phyloP scores from a whole-genome alignment of 1,284 basidiomycete genomes.

The Ustilago tritici region DNA sequence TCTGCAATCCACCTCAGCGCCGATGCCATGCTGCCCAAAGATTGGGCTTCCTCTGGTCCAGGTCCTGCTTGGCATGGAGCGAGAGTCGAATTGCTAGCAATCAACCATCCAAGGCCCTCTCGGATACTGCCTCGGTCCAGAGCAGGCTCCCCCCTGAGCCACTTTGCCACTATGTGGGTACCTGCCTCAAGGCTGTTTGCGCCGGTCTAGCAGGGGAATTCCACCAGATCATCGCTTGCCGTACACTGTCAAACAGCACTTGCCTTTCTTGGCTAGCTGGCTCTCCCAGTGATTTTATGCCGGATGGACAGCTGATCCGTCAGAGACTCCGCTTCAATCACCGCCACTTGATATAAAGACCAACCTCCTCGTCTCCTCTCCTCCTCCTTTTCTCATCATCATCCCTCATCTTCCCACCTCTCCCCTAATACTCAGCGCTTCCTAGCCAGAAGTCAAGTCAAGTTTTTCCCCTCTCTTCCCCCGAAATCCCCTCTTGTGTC shows the following conservation, averaged over 20 bases:
- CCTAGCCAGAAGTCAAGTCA: conserved; percentile 37
- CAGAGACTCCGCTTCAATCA: conserved; percentile 28
- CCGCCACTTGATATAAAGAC: conserved; percentile 35
- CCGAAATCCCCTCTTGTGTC: conserved; percentile 12
- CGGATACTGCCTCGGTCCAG: conserved; percentile 10
- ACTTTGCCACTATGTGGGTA: conserved; percentile 1
- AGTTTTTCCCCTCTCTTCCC: conserved; percentile 10
- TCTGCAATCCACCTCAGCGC: not conserved
- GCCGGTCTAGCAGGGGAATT: not conserved
- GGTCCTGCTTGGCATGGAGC: conserved; percentile 9
- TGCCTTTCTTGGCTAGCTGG: not conserved
- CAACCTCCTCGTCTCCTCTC: conserved; percentile 19
- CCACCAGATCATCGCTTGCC: not conserved
- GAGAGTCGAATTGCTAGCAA: conserved; percentile 7
- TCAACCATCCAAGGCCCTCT: not conserved
- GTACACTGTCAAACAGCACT: not conserved
- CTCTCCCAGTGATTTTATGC: conserved; percentile 4
- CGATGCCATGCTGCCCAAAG: conserved; percentile 9
- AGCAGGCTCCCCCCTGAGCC: conserved; percentile 1
- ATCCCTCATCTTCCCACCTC: conserved; percentile 21
- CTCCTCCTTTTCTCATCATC: conserved; percentile 38
- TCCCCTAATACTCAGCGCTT: conserved; percentile 22
- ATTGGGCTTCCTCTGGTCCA: not conserved
- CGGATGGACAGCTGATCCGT: conserved; percentile 20
- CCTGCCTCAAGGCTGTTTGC: conserved; percentile 4